These are phyloP conservation scores for Medicago truncatula DNA, from an alignment of 306 rosid genomes.

Conservation along the genomic window DNA sequence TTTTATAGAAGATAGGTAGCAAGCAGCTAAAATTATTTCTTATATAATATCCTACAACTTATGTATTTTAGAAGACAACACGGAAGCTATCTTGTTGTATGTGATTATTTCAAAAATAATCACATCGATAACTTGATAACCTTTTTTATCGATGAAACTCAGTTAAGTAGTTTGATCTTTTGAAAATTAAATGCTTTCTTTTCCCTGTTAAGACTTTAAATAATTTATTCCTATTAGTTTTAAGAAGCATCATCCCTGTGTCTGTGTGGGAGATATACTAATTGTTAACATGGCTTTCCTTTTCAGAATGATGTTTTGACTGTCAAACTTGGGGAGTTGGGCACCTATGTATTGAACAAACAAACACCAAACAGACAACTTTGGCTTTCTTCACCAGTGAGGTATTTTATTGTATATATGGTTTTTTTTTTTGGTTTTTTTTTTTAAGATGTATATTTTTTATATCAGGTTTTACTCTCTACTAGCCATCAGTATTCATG, in stretches of 20 bases:
- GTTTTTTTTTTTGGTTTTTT: too few relatives aligned
- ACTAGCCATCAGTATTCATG: background rate
- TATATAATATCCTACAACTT: too few relatives aligned
- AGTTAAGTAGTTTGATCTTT: background rate
- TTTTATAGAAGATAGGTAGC: too few relatives aligned
- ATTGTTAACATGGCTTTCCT: slow-evolving; percentile 29
- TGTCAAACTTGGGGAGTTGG: slow-evolving; percentile 71
- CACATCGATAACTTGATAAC: slow-evolving; percentile 16
- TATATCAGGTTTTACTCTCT: background rate
- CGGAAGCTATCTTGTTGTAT: slow-evolving; percentile 12
- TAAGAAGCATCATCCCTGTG: slow-evolving; percentile 21
- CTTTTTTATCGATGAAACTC: background rate
- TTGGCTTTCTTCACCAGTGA: slow-evolving; percentile 89
- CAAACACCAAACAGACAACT: slow-evolving; percentile 90
- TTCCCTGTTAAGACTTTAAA: background rate
- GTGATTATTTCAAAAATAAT: slow-evolving; percentile 20
- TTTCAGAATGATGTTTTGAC: slow-evolving; percentile 86
- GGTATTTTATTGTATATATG: slow-evolving; percentile 51
- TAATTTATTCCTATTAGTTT: slow-evolving; percentile 23
- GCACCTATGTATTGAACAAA: slow-evolving; percentile 84
- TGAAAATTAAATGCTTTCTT: slow-evolving; percentile 2
- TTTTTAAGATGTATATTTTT: background rate
- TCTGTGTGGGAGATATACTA: slow-evolving; percentile 5
- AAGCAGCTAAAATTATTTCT: too few relatives aligned
- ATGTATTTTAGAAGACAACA: slow-evolving; percentile 11